phyloP scores from a whole-genome alignment of 2,329 filamentous ascomycete species.

The Diaporthe ilicicola region DNA sequence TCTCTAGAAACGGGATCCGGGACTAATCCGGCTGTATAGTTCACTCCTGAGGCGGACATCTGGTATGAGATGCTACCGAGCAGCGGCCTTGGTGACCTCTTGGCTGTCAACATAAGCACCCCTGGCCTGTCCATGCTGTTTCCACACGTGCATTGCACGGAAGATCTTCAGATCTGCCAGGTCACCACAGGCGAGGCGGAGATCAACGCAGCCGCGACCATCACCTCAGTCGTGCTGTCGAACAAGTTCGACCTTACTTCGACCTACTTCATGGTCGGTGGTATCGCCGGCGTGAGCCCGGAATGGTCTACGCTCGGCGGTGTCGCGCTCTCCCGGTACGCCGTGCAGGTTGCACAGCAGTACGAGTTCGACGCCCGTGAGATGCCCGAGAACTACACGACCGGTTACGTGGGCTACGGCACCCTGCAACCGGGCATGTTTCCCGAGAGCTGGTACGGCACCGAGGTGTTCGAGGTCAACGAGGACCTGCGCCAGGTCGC shows the following conservation, averaged over 20 bases:
- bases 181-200: conserved; percentile 73
- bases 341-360: conserved; percentile 78
- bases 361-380: conserved; percentile 79
- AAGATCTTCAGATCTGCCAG: conserved; percentile 70
- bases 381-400: conserved; percentile 69
- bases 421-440: conserved; percentile 62
- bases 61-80: conserved; percentile 65
- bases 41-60: conserved; percentile 65
- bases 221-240: conserved; percentile 70
- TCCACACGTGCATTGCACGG: conserved; percentile 71
- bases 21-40: conserved; percentile 50
- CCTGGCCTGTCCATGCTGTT: conserved; percentile 72
- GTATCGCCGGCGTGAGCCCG: conserved; percentile 80
- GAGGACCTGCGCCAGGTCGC: conserved; percentile 63
- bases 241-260: conserved; percentile 68
- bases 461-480: conserved; percentile 75
- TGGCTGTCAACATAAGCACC: conserved; percentile 64
- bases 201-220: conserved; percentile 77
- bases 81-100: conserved; percentile 60
- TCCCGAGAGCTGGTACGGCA: conserved; percentile 69
- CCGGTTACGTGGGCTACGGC: conserved; percentile 75
- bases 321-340: conserved; percentile 74
- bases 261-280: conserved; percentile 77
- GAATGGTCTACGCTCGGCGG: conserved; percentile 70
- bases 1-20: not conserved